phyloP scores from a whole-genome alignment of 2,329 filamentous ascomycete species.

The Coleophoma crateriformis region DNA sequence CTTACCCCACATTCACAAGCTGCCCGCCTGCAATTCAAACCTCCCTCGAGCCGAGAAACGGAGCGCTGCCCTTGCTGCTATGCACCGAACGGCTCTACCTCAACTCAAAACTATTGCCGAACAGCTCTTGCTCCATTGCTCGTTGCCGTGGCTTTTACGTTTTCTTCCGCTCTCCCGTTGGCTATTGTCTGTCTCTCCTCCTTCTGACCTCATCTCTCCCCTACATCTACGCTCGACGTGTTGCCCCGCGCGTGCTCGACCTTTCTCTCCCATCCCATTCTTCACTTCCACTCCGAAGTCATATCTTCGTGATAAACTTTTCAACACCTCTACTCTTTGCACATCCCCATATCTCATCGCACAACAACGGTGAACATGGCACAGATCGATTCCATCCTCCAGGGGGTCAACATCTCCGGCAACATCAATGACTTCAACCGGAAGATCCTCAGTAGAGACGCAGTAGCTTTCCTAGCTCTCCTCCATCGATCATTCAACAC shows the following conservation, averaged over 20 bases:
- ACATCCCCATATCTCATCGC: background rate
- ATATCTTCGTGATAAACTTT: no score
- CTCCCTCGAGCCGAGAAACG: constrained; percentile 14
- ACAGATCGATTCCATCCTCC: constrained; percentile 69
- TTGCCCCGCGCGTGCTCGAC: constrained; percentile 3
- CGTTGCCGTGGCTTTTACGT: background rate
- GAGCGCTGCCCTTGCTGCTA: background rate
- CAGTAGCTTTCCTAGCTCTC: constrained; percentile 85
- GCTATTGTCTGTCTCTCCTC: background rate
- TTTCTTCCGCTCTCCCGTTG: background rate
- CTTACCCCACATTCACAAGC: constrained; percentile 22
- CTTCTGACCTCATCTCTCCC: background rate
- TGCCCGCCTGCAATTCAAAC: background rate
- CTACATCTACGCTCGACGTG: constrained; percentile 2
- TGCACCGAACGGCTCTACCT: background rate
- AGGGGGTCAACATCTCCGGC: constrained; percentile 84
- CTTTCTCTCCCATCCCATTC: background rate
- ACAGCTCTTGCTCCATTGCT: background rate
- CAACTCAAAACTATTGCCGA: background rate
- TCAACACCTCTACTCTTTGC: background rate
- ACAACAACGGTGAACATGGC: constrained; percentile 44
- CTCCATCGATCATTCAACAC: constrained; percentile 92
- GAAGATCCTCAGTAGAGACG: constrained; percentile 89
- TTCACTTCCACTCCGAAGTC: background rate
- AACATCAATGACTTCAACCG: constrained; percentile 70